Conservation (phyloP, 1,284 basidiomycete species). For the Ceratobasidium sp. region DNA sequence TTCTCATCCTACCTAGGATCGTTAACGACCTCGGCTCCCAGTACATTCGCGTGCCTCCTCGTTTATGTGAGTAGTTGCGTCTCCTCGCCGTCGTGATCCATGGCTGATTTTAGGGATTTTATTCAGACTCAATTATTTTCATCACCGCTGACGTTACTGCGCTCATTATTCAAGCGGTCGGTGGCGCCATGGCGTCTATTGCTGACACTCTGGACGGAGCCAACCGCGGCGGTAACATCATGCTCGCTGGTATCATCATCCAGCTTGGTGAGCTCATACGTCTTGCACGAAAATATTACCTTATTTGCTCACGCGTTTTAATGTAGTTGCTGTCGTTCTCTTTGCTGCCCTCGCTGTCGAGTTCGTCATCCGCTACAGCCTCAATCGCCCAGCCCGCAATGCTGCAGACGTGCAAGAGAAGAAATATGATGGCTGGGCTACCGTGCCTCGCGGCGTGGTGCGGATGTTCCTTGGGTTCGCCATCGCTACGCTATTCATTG, state of each 20-base stretch:
- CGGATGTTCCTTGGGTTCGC: conserved; percentile 47
- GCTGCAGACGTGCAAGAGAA: conserved; percentile 45
- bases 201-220: conserved; percentile 39
- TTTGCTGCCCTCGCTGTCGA: conserved; percentile 53
- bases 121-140: conserved; percentile 56
- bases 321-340: conserved; percentile 53
- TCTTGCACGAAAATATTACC: too few species aligned
- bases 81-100: neutral
- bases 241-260: conserved; percentile 53
- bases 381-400: conserved; percentile 46
- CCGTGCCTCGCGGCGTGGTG: conserved; percentile 19
- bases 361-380: conserved; percentile 51
- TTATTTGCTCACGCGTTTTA: conserved; percentile 19
- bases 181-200: conserved; percentile 56
- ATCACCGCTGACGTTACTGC: conserved; percentile 57
- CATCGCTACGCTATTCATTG: conserved; percentile 46
- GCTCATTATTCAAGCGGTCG: conserved; percentile 59
- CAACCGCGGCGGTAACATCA: conserved; percentile 50
- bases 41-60: conserved; percentile 56
- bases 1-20: conserved; percentile 55
- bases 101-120: neutral
- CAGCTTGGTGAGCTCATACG: conserved; percentile 51
- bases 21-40: conserved; percentile 55
- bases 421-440: conserved; percentile 17
- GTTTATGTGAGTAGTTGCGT: conserved; percentile 47